Conservation (phyloP, 768 basidiomycete species). For the Chalciporus piperatus region DNA sequence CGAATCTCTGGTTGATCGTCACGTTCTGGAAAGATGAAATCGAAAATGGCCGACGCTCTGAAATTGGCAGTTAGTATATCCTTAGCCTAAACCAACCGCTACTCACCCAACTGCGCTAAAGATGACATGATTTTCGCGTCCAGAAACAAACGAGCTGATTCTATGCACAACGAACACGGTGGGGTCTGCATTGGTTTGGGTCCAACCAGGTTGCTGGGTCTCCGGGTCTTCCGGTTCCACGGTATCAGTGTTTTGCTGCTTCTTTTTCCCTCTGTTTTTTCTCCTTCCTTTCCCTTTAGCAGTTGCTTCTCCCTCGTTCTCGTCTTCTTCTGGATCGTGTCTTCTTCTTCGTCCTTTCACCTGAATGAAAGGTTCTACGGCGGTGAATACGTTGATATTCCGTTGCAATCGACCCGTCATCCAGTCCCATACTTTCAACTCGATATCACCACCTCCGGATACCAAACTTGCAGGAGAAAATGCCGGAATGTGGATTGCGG, state of each 20-base stretch:
- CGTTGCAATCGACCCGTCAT: slow-evolving; percentile 53
- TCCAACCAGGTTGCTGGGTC: slow-evolving; percentile 6
- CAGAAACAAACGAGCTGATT: slow-evolving; percentile 47
- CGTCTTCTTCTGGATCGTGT: slow-evolving; percentile 30
- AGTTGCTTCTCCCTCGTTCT: slow-evolving; percentile 20
- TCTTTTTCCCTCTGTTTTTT: slow-evolving; percentile 20
- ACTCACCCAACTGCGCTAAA: slow-evolving; percentile 76
- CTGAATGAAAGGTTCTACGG: slow-evolving; percentile 47
- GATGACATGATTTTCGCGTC: slow-evolving; percentile 42
- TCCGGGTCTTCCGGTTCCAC: slow-evolving; percentile 21
- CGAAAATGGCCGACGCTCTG: slow-evolving; percentile 72
- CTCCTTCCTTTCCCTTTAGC: slow-evolving; percentile 13
- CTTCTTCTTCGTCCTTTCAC: slow-evolving; percentile 32
- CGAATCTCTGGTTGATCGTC: slow-evolving; percentile 27
- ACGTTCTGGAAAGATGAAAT: slow-evolving; percentile 33
- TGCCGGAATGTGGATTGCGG: slow-evolving; percentile 69
- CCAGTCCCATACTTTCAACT: slow-evolving; percentile 80
- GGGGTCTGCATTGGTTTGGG: slow-evolving; percentile 27
- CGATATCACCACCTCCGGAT: slow-evolving; percentile 85
- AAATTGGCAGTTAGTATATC: slow-evolving; percentile 3
- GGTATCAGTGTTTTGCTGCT: slow-evolving; percentile 16
- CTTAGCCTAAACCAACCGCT: too few species aligned
- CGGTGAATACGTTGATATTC: slow-evolving; percentile 49
- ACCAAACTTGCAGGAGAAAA: slow-evolving; percentile 51
- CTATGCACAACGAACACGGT: slow-evolving; percentile 54